Evolutionary conservation across 2,329 filamentous ascomycete genomes (phyloP).

Genomic region (Fusarium udum): DNA sequence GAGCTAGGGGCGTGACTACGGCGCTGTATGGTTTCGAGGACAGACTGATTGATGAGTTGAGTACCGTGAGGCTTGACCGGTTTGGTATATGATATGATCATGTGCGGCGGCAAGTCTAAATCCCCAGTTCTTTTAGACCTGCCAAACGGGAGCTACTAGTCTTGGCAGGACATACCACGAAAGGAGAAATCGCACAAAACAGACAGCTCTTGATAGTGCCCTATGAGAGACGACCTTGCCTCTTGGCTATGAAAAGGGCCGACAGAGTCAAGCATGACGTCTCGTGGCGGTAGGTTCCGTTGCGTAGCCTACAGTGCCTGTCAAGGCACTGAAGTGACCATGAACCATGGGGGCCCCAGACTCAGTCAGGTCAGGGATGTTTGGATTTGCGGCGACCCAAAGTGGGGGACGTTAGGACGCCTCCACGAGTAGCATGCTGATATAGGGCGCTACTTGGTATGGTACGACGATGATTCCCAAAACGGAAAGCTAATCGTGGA

Average conservation of each 20-base stretch:
- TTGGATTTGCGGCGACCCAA: constrained; percentile 39
- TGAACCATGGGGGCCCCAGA: constrained; percentile 33
- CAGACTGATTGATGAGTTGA: background rate
- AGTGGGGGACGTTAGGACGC: constrained; percentile 35
- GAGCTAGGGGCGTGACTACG: constrained; percentile 14
- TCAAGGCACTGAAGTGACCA: background rate
- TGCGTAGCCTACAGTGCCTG: constrained; percentile 15
- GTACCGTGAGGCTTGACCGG: background rate
- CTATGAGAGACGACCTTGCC: constrained; percentile 4
- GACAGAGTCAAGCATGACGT: constrained; percentile 30
- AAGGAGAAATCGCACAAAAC: constrained; percentile 27
- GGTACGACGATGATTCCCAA: constrained; percentile 34
- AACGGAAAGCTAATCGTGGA: constrained; percentile 41
- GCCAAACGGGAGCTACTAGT: constrained; percentile 34
- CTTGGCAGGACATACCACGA: constrained; percentile 29
- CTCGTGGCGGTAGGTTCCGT: constrained; percentile 28
- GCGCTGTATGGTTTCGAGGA: background rate
- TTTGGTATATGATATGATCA: constrained; percentile 23
- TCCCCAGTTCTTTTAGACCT: constrained; percentile 20
- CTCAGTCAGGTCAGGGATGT: constrained; percentile 23
- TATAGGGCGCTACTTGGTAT: constrained; percentile 11
- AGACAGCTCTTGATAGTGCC: constrained; percentile 14
- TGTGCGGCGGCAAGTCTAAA: constrained; percentile 19
- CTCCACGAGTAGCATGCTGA: constrained; percentile 5
- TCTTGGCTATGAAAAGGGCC: constrained; percentile 30